A percentile compares a stretch with the other conserved stretches of the same genome.
These are phyloP conservation scores for Lenzites betulinus DNA, from an alignment of 768 basidiomycete genomes.

Conservation along the genomic window DNA sequence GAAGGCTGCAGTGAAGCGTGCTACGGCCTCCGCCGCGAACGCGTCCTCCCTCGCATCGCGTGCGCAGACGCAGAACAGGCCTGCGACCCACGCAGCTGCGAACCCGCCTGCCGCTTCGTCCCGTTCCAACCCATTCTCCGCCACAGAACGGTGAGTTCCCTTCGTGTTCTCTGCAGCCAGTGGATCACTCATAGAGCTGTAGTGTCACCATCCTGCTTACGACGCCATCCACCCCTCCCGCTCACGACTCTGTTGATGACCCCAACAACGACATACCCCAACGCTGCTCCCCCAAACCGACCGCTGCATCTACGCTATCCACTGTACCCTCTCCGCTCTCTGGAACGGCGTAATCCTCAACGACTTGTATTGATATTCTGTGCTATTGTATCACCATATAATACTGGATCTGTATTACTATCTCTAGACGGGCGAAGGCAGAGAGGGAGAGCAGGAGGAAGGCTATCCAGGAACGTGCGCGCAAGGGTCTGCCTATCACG, in stretches of 20 bases:
- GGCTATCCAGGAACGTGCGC: constrained; percentile 71
- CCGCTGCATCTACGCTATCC: constrained; percentile 40
- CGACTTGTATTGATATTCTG: constrained; percentile 25
- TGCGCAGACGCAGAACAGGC: constrained; percentile 27
- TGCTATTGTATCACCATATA: constrained; percentile 1
- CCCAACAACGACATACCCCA: constrained; percentile 24
- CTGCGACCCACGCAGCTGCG: constrained; percentile 18
- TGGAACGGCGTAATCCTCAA: constrained; percentile 55
- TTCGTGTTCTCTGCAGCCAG: constrained; percentile 27
- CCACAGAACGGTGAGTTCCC: constrained; percentile 63
- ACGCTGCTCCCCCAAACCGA: constrained; percentile 35
- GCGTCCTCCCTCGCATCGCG: constrained; percentile 40
- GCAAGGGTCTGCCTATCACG: constrained; percentile 72
- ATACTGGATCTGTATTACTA: constrained; percentile 18
- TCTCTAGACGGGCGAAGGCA: constrained; percentile 65
- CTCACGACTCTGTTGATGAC: constrained; percentile 14
- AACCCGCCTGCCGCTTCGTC: constrained; percentile 24
- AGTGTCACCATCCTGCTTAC: constrained; percentile 42
- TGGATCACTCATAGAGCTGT: constrained; percentile 60
- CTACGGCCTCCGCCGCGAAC: constrained; percentile 38
- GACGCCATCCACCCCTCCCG: constrained; percentile 22
- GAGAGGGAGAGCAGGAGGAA: constrained; percentile 71
- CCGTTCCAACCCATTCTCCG: constrained; percentile 42
- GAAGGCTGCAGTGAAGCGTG: constrained; percentile 43
- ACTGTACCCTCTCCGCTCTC: constrained; percentile 72